These are phyloP conservation scores for Nothopassalora personata DNA, from an alignment of 2,329 filamentous ascomycete genomes.

Conservation along the genomic window DNA sequence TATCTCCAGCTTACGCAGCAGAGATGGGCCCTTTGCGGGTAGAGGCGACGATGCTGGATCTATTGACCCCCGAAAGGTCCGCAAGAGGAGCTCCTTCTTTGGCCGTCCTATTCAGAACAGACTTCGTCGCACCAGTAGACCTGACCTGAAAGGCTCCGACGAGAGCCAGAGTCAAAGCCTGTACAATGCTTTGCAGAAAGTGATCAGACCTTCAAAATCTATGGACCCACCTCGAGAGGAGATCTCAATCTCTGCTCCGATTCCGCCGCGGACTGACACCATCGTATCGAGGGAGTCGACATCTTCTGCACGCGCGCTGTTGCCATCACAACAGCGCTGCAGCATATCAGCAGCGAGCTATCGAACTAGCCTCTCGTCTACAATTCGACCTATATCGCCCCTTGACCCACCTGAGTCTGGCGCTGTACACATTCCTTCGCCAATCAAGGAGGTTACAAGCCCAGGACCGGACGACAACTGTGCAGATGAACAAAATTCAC, in stretches of 20 bases:
- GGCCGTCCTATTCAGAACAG: conserved; percentile 26
- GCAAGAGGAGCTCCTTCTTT: conserved; percentile 30
- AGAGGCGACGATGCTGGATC: background rate
- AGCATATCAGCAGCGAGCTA: conserved; percentile 2
- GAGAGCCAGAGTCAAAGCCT: conserved; percentile 52
- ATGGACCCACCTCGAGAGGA: conserved; percentile 3
- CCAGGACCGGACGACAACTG: conserved; percentile 11
- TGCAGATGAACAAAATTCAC: conserved; percentile 1
- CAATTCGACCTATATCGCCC: conserved; percentile 26
- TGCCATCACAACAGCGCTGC: conserved; percentile 20
- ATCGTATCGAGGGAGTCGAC: background rate
- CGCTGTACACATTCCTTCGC: conserved; percentile 20
- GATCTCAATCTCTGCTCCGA: conserved; percentile 5
- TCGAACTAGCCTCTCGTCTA: conserved; percentile 10
- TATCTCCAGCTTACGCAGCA: conserved; percentile 45
- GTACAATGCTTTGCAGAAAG: conserved; percentile 53
- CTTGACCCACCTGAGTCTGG: conserved; percentile 13
- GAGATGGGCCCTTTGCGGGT: conserved; percentile 9
- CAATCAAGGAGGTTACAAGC: conserved; percentile 25
- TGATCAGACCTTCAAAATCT: conserved; percentile 41
- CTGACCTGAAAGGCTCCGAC: conserved; percentile 32
- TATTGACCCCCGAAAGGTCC: conserved; percentile 17
- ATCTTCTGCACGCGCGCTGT: conserved; percentile 7
- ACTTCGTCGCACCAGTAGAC: conserved; percentile 26
- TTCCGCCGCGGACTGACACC: background rate